phyloP scores from a whole-genome alignment of 768 basidiomycete genomes.

The Boletellus sp. region DNA sequence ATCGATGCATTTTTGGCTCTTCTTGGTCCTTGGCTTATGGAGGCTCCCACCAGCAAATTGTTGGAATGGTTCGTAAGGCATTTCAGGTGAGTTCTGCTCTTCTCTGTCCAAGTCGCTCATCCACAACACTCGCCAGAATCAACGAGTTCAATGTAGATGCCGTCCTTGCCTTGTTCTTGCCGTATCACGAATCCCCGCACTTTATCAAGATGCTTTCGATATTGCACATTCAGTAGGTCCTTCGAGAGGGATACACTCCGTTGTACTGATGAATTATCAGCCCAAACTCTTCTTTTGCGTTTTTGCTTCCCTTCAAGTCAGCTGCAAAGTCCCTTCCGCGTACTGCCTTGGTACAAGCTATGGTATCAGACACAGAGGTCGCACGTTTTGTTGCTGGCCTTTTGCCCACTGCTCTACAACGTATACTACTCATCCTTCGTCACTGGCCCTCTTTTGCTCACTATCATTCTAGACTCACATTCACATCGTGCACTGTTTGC shows the following conservation, averaged over 20 bases:
- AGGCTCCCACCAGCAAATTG: conserved; percentile 75
- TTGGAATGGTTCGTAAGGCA: conserved; percentile 94
- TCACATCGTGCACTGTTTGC: conserved; percentile 71
- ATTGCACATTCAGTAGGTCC: conserved; percentile 64
- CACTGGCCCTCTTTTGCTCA: conserved; percentile 1
- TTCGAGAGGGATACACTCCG: not conserved
- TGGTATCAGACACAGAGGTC: conserved; percentile 67
- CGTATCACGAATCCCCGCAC: conserved; percentile 92
- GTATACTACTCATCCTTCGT: conserved; percentile 13
- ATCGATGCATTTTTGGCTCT: conserved; percentile 63
- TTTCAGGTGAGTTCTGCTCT: conserved; percentile 64
- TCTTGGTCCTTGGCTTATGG: conserved; percentile 78
- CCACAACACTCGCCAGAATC: conserved; percentile 47
- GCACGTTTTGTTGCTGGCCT: conserved; percentile 68
- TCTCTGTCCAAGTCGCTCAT: not conserved
- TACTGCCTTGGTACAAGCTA: conserved; percentile 67
- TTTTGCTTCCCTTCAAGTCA: conserved; percentile 72
- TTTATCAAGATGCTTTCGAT: conserved; percentile 93
- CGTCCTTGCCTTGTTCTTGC: conserved; percentile 78
- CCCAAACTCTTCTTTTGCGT: conserved; percentile 58
- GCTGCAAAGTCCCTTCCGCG: conserved; percentile 75
- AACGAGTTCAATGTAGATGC: conserved; percentile 89
- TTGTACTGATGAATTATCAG: conserved; percentile 33
- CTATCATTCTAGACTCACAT: conserved; percentile 27
- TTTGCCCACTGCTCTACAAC: conserved; percentile 55